These are phyloP conservation scores for Pichia sp. DNA, from an alignment of 1,139 yeast genomes.

Conservation along the genomic window DNA sequence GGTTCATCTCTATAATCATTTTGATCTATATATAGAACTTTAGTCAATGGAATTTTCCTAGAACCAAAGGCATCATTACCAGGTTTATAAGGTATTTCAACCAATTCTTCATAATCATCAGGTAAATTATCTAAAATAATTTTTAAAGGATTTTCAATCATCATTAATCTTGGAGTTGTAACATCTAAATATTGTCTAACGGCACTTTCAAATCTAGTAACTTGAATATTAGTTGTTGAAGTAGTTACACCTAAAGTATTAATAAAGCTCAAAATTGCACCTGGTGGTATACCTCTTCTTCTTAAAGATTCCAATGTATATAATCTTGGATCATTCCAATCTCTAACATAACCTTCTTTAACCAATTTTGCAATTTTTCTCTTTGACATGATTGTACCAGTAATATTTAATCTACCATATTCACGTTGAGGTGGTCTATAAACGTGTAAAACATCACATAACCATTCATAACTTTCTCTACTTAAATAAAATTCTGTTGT, in stretches of 20 bases:
- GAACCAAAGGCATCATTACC: slow-evolving; percentile 66
- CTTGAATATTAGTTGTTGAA: slow-evolving; percentile 84
- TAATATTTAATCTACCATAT: slow-evolving; percentile 90
- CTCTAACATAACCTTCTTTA: slow-evolving; percentile 72
- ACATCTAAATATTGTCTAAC: slow-evolving; percentile 83
- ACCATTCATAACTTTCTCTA: slow-evolving; percentile 96
- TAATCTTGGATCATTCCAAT: slow-evolving; percentile 98
- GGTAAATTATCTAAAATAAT: slow-evolving; percentile 76
- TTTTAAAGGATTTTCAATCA: slow-evolving; percentile 80
- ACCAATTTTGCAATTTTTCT: slow-evolving; percentile 93
- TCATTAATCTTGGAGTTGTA: slow-evolving; percentile 91
- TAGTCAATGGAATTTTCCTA: slow-evolving; percentile 71
- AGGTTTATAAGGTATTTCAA: slow-evolving; percentile 85
- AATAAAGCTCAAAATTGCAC: slow-evolving; percentile 87
- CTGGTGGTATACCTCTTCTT: slow-evolving; percentile 99
- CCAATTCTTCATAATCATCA: slow-evolving; percentile 62
- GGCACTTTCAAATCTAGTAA: slow-evolving; percentile 79
- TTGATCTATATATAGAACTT: slow-evolving; percentile 74
- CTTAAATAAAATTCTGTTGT: slow-evolving; percentile 90
- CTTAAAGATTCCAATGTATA: slow-evolving; percentile 90
- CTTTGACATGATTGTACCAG: slow-evolving; percentile 92
- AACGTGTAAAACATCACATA: slow-evolving; percentile 90
- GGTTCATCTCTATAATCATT: slow-evolving; percentile 73
- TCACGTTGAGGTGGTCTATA: slow-evolving; percentile 99
- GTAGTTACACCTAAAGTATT: slow-evolving; percentile 97